Evolutionary conservation across 2,329 filamentous ascomycete species (phyloP), one percentile per base, ranked within the genome.

Genomic region (Aspergillus intermedius): DNA sequence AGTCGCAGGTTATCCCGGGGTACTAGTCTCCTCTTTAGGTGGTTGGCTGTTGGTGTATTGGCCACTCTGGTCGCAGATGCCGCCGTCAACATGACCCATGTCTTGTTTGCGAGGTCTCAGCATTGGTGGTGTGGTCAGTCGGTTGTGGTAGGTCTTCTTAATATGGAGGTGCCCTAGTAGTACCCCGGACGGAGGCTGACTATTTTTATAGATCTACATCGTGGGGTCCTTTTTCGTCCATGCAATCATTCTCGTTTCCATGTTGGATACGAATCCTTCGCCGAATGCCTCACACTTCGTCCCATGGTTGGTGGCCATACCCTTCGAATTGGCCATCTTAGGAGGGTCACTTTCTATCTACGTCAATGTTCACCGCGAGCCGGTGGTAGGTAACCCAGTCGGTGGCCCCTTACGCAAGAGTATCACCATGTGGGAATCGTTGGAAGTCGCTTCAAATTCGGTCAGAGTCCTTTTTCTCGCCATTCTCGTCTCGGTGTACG

Each of bases 171-270:
- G 12, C 17, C n/a, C 17, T 17, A 37, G n/a, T 37, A 37, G 46
- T 44, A 44, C 21, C 23, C 40, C 34, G 5, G 9, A 22, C 10
- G 42, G 12, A 35, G 17, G 48, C 48, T 54, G 58, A 58, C 54
- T 52, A 42, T 21, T 40, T 39, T 34, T 2, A 25, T 46, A 95
- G 90, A 85, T 95, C 63, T 95, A 94, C 68, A 76, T 94, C 54
- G 80, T 88, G 49, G 88, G 86, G 47, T 86, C 88, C 41, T 86
- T 90, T 56, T 95, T 95, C 75, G 82, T 93, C 54, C 93, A 94
- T 73, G 79, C 87, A 44, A 84, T 95, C 57, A 80, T 95, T 56
- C 78, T 94, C 56, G 86, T 96, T 61, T 90, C 90, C 25, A 79
- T 97, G 49, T 77, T 95, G 60, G 91, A 96, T 67, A 87, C 86